A percentile compares a stretch with the other conserved stretches of the same genome.
Evolutionary conservation across 2,329 filamentous ascomycete species (phyloP).

Genomic region (Grosmannia clavigera): DNA sequence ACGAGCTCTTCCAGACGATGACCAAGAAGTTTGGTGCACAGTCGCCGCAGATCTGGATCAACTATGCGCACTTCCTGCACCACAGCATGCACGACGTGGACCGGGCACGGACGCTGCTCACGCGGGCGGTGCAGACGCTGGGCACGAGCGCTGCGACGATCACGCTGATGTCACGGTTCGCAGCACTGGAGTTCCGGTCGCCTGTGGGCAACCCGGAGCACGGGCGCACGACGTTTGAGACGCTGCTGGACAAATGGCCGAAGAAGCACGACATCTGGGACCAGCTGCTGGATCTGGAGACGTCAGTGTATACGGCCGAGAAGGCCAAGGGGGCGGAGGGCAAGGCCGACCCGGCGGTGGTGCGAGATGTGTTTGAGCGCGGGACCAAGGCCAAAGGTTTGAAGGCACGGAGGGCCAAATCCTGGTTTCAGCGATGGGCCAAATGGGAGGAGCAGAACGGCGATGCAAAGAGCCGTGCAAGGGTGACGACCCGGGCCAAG

Average conservation of each 20-base stretch:
- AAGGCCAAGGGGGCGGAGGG: slow-evolving; percentile 35
- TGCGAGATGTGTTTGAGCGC: slow-evolving; percentile 72
- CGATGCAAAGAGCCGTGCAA: slow-evolving; percentile 55
- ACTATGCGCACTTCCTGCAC: slow-evolving; percentile 90
- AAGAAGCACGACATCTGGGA: slow-evolving; percentile 92
- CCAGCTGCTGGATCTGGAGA: slow-evolving; percentile 78
- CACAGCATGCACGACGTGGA: slow-evolving; percentile 56
- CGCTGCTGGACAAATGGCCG: slow-evolving; percentile 68
- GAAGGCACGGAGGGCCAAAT: slow-evolving; percentile 72
- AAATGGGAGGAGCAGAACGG: slow-evolving; percentile 73
- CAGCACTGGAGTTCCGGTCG: slow-evolving; percentile 81
- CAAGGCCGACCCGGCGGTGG: slow-evolving; percentile 37
- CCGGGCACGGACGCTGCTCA: slow-evolving; percentile 65
- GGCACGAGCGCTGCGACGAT: slow-evolving; percentile 43
- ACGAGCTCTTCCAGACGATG: slow-evolving; percentile 74
- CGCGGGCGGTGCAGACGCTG: slow-evolving; percentile 75
- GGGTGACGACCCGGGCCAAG: slow-evolving; percentile 56
- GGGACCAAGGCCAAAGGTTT: slow-evolving; percentile 56
- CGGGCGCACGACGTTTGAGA: slow-evolving; percentile 89
- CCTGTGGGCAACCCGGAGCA: slow-evolving; percentile 74
- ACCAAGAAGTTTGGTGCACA: slow-evolving; percentile 80
- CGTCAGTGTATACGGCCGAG: slow-evolving; percentile 39
- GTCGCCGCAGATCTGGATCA: slow-evolving; percentile 73
- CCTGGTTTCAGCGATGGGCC: slow-evolving; percentile 86
- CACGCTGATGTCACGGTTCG: slow-evolving; percentile 72